Conservation (phyloP, 2,329 filamentous ascomycete genomes). For the Coniella vitis region DNA sequence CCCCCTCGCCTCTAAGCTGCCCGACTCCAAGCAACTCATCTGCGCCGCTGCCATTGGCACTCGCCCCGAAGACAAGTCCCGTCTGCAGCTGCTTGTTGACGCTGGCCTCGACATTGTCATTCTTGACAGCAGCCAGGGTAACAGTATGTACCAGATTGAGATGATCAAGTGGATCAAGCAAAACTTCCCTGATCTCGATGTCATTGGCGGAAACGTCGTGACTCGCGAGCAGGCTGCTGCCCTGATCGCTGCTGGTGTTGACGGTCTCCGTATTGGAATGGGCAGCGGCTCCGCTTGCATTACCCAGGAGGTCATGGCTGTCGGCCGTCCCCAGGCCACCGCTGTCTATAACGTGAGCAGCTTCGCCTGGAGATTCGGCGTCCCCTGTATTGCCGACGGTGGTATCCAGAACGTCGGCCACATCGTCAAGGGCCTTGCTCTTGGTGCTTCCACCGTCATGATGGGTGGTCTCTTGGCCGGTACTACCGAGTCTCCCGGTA, state of each 20-base stretch:
- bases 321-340: conserved; percentile 90
- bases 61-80: conserved; percentile 82
- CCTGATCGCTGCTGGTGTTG: conserved; percentile 87
- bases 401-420: conserved; percentile 98
- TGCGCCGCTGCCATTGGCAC: conserved; percentile 94
- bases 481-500: conserved; percentile 94
- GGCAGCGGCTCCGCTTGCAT: conserved; percentile 97
- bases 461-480: conserved; percentile 97
- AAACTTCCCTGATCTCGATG: conserved; percentile 77
- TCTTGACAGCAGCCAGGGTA: conserved; percentile 93
- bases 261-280: conserved; percentile 98
- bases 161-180: conserved; percentile 97
- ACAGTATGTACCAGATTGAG: conserved; percentile 96
- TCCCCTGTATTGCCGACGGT: conserved; percentile 96
- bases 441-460: conserved; percentile 95
- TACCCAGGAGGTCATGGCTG: conserved; percentile 99
- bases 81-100: conserved; percentile 82
- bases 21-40: conserved; percentile 95
- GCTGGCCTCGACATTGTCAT: conserved; percentile 93
- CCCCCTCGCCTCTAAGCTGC: conserved; percentile 90
- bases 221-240: conserved; percentile 91
- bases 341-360: conserved; percentile 83
- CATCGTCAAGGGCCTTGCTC: conserved; percentile 94
- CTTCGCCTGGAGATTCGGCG: conserved; percentile 88
- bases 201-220: conserved; percentile 97